These are phyloP conservation scores for Annulohypoxylon stygium DNA, from an alignment of 495 filamentous ascomycete species.

Conservation along the genomic window DNA sequence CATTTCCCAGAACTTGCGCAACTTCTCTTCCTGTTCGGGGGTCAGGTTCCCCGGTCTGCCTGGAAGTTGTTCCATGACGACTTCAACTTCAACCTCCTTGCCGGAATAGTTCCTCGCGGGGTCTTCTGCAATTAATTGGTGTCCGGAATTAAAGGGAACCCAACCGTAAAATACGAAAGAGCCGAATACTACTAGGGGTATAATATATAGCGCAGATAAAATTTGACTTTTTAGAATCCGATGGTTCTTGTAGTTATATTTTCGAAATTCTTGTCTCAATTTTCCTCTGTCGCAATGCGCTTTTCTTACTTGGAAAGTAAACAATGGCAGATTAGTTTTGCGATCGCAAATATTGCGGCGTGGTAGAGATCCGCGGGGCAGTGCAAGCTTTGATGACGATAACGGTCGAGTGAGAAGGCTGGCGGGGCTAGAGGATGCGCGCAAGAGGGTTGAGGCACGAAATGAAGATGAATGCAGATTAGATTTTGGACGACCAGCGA, in stretches of 20 bases:
- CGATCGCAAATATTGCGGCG: constrained; percentile 18
- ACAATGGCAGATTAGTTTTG: constrained; percentile 15
- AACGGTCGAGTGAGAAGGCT: constrained; percentile 24
- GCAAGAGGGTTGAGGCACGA: constrained; percentile 20
- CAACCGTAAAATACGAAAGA: constrained; percentile 25
- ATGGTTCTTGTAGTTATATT: not conserved
- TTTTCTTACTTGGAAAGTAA: constrained; percentile 17
- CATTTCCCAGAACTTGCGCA: constrained; percentile 86
- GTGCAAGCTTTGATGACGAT: constrained; percentile 38
- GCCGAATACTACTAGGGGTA: constrained; percentile 35
- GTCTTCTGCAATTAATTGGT: not conserved
- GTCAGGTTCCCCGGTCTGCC: constrained; percentile 92
- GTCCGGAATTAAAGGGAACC: not conserved
- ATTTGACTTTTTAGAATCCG: constrained; percentile 32
- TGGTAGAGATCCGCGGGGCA: constrained; percentile 31
- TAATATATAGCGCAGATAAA: constrained; percentile 37
- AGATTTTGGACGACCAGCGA: constrained; percentile 17
- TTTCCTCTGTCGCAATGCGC: not conserved
- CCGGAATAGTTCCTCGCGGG: constrained; percentile 12
- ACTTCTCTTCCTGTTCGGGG: constrained; percentile 85
- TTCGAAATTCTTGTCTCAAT: not conserved
- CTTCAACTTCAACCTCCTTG: constrained; percentile 19
- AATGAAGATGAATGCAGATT: constrained; percentile 21
- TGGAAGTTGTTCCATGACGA: constrained; percentile 64
- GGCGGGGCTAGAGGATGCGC: constrained; percentile 37